Evolutionary conservation across 345 rosid species (phyloP), one percentile per base, ranked within the genome.

Genomic region (Laguncularia racemosa): DNA sequence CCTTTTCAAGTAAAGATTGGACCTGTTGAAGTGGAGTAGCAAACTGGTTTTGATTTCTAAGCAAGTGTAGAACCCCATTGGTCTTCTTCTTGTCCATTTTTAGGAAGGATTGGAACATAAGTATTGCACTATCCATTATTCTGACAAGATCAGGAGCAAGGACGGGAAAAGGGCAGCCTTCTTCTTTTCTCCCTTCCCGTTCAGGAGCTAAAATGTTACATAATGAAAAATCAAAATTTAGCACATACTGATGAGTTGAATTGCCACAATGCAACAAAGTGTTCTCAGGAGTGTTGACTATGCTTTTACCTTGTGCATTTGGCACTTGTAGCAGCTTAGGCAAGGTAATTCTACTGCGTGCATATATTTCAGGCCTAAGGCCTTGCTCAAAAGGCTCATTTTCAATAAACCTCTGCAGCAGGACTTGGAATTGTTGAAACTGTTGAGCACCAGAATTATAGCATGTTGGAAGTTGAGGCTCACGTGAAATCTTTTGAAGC

Each of bases 291-390:
- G 16, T 33, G 40, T 33, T 33, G 10, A 7, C 10, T 33, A 50
- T 23, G 18, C 33, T 23, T 17, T 52, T 73, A 86, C 98, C 95
- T 81, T 77, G 76, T 43, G 85, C 72, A 61, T 83, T 83, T 45
- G 99, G 99, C 70, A 76, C 91, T 66, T 93, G 97, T 50, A 93
- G 92, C 67, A 93, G 79, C 70, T 68, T 84, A 33, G 96, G 97
- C 71, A 93, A 77, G 56, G 70, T 20, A 58, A 75, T 79, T 70
- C 97, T 85, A 4, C 87, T 68, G 64, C 96, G 96, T 8, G 85
- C 81, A 65, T 79, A 93, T 44, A 76, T 77, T 56, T 87, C 96
- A 46, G 79, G 71, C 74, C 99, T 73, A 12, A 76, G 64, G 56
- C 97, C 95, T 11, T 72, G 84, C 71, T 87, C 85, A 61, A 89